phyloP scores from a whole-genome alignment of 2,329 filamentous ascomycete species.

The Colletotrichum shisoi region DNA sequence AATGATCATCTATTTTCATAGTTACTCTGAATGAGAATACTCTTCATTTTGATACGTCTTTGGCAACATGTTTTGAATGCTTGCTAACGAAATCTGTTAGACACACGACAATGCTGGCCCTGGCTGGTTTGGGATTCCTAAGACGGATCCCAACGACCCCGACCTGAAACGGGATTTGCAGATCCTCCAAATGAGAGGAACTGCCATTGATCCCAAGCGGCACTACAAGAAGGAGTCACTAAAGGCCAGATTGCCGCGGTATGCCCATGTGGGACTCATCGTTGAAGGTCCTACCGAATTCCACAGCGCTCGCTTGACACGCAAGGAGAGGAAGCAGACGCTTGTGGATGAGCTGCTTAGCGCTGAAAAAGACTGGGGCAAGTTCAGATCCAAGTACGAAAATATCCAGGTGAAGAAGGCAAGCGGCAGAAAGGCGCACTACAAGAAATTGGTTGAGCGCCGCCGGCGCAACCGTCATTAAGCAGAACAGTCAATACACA shows the following conservation, averaged over 20 bases:
- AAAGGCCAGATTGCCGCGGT: conserved; percentile 77
- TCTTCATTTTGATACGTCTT: background rate
- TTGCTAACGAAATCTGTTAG: conserved; percentile 4
- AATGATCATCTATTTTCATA: conserved; percentile 68
- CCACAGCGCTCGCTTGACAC: conserved; percentile 79
- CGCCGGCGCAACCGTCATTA: conserved; percentile 43
- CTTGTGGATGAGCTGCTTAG: conserved; percentile 85
- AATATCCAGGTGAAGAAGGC: conserved; percentile 83
- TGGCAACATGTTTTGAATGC: background rate
- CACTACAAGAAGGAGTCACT: conserved; percentile 88
- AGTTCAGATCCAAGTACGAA: conserved; percentile 87
- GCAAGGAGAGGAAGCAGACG: conserved; percentile 86
- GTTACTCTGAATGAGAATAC: conserved; percentile 72
- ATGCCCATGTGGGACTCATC: conserved; percentile 87
- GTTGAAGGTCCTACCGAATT: conserved; percentile 89
- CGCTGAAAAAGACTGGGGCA: conserved; percentile 68
- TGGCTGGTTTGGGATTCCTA: conserved; percentile 87
- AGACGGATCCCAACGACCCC: conserved; percentile 81
- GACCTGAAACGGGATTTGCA: conserved; percentile 90
- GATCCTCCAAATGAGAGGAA: conserved; percentile 82
- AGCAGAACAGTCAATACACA: conserved; percentile 9
- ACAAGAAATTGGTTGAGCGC: conserved; percentile 74
- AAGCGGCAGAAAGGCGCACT: conserved; percentile 88
- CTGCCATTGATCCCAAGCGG: conserved; percentile 83
- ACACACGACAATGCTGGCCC: conserved; percentile 70